Percentiles rank a stretch among this genome's conserved stretches.
phyloP scores from a whole-genome alignment of 2,329 filamentous ascomycete genomes.

The Emergomyces pasteurianus region DNA sequence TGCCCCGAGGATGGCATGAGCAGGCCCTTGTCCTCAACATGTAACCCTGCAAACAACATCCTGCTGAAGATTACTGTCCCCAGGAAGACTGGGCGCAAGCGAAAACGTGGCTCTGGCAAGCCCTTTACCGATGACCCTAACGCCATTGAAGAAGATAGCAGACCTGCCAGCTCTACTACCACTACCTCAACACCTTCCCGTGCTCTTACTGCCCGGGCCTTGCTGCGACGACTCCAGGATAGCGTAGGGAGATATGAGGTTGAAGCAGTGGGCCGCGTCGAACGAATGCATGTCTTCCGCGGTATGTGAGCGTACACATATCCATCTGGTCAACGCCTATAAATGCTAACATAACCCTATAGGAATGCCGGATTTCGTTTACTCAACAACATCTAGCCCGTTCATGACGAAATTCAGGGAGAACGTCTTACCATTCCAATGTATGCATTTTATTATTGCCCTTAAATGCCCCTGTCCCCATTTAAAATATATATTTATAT shows the following conservation, averaged over 20 bases:
- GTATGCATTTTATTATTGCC: constrained; percentile 32
- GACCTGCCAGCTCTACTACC: constrained; percentile 12
- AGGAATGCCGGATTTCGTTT: constrained; percentile 77
- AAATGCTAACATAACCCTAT: constrained; percentile 5
- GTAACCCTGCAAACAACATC: constrained; percentile 66
- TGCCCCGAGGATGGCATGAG: constrained; percentile 68
- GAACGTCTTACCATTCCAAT: constrained; percentile 58
- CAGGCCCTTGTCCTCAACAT: constrained; percentile 65
- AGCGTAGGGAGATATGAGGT: constrained; percentile 56
- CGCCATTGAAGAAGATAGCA: constrained; percentile 13
- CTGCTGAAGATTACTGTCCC: constrained; percentile 79
- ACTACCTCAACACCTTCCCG: constrained; percentile 28
- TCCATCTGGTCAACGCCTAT: neutral
- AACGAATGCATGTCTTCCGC: constrained; percentile 76
- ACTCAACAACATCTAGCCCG: constrained; percentile 53
- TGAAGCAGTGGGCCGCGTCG: constrained; percentile 59
- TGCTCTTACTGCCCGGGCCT: constrained; percentile 35
- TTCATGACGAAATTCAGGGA: constrained; percentile 63
- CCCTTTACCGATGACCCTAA: constrained; percentile 45
- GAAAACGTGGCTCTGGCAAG: constrained; percentile 63
- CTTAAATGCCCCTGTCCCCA: neutral
- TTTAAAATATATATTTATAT: too few relatives aligned
- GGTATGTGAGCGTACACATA: constrained; percentile 30
- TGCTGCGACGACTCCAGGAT: constrained; percentile 57
- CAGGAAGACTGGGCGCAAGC: constrained; percentile 71